phyloP scores from a whole-genome alignment of 148 eudicot species.

The Gaultheria prostrata region DNA sequence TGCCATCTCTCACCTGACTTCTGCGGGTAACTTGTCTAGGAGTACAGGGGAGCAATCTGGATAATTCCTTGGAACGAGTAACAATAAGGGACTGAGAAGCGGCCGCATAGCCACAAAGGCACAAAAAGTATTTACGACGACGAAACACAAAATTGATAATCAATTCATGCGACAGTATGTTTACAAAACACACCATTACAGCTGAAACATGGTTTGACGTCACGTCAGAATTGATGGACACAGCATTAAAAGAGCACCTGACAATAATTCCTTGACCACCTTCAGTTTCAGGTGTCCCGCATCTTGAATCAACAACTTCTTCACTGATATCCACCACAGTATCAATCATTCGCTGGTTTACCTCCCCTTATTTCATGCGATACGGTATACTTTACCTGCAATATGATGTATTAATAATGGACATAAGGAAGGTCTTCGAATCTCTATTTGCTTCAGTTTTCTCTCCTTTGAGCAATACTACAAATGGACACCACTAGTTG shows the following conservation, averaged over 20 bases:
- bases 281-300: constrained; percentile 33
- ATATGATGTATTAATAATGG: not conserved
- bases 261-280: constrained; percentile 64
- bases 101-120: constrained; percentile 45
- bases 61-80: constrained; percentile 79
- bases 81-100: constrained; percentile 62
- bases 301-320: constrained; percentile 48
- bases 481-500: not conserved
- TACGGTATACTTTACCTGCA: constrained; percentile 64
- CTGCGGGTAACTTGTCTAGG: constrained; percentile 75
- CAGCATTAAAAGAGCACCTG: constrained; percentile 66
- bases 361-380: constrained; percentile 71
- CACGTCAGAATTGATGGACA: constrained; percentile 61
- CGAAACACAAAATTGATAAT: not conserved
- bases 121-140: not conserved
- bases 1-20: constrained; percentile 52
- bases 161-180: not conserved
- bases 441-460: not conserved
- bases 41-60: constrained; percentile 75
- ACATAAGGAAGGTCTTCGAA: not conserved
- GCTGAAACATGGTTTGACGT: constrained; percentile 61
- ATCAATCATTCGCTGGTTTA: constrained; percentile 72
- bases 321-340: constrained; percentile 62
- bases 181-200: constrained; percentile 50
- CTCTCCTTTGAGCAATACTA: not conserved